Conservation (phyloP, 108 stramenopile species). For the Fistulifera solaris region DNA sequence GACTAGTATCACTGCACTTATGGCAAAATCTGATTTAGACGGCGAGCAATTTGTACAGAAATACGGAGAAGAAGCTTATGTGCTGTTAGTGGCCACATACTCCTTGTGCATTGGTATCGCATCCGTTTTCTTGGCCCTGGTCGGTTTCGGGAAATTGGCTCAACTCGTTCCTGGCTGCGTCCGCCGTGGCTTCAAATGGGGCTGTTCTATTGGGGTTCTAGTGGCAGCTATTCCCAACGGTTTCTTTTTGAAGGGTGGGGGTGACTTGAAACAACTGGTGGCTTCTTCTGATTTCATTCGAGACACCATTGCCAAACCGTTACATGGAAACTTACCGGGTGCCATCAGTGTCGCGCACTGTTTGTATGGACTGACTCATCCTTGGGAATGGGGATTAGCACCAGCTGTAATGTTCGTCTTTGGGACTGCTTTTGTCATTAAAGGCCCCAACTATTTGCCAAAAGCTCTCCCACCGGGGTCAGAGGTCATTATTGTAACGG, state of each 20-base stretch:
- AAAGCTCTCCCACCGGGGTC: constrained; percentile 59
- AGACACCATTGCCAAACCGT: constrained; percentile 24
- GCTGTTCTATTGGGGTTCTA: constrained; percentile 65
- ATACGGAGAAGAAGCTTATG: constrained; percentile 70
- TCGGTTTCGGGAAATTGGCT: constrained; percentile 62
- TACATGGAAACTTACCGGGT: constrained; percentile 51
- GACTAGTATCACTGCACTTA: constrained; percentile 67
- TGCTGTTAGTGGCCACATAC: constrained; percentile 59
- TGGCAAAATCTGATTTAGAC: constrained; percentile 66
- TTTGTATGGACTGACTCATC: constrained; percentile 46
- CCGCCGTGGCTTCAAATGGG: constrained; percentile 78
- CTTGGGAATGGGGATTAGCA: constrained; percentile 43
- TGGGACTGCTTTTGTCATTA: constrained; percentile 59
- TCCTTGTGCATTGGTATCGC: constrained; percentile 63
- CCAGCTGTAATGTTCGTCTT: constrained; percentile 49
- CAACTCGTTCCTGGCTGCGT: constrained; percentile 50
- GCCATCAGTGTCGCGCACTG: constrained; percentile 46
- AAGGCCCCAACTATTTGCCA: constrained; percentile 45
- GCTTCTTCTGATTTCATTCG: constrained; percentile 27
- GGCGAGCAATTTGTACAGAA: constrained; percentile 58
- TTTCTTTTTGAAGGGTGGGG: constrained; percentile 37
- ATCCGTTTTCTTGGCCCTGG: constrained; percentile 44
- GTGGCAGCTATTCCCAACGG: constrained; percentile 68
- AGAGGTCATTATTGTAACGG: constrained; percentile 70
- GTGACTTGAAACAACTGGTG: constrained; percentile 37